These are phyloP conservation scores for Marchantia polymorpha DNA, from an alignment of 225 moss, liverwort and hornwort genomes.

Conservation along the genomic window DNA sequence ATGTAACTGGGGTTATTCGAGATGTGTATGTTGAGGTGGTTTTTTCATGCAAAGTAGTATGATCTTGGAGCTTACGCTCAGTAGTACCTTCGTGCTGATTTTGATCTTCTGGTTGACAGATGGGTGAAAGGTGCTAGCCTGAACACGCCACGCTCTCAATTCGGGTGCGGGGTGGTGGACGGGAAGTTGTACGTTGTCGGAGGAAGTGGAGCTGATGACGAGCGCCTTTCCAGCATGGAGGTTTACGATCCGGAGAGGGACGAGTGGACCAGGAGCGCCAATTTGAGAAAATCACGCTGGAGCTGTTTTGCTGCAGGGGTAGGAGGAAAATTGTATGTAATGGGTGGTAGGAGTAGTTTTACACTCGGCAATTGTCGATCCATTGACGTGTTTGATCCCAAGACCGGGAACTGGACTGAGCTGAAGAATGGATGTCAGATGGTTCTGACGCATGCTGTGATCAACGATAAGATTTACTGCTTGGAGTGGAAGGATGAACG, in stretches of 20 bases:
- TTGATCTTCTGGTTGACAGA: constrained; percentile 15
- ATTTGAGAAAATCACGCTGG: constrained; percentile 40
- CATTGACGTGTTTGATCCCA: constrained; percentile 42
- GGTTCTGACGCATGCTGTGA: constrained; percentile 42
- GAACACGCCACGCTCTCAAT: constrained; percentile 35
- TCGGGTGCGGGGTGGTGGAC: constrained; percentile 41
- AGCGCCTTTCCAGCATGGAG: constrained; percentile 35
- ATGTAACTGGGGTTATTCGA: neutral
- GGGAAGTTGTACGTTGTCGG: constrained; percentile 43
- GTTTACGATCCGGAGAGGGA: constrained; percentile 39
- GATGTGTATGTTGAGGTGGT: neutral
- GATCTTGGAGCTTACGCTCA: neutral
- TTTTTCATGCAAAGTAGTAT: no score
- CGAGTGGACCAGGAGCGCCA: constrained; percentile 22
- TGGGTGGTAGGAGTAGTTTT: constrained; percentile 45
- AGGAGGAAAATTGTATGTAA: constrained; percentile 36
- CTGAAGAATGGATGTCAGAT: constrained; percentile 41
- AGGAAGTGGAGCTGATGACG: constrained; percentile 27
- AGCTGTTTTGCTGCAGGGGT: constrained; percentile 43
- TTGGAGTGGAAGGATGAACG: constrained; percentile 53
- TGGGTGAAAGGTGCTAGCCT: constrained; percentile 41
- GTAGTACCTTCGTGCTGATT: neutral
- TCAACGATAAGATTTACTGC: constrained; percentile 40
- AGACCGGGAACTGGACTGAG: constrained; percentile 27
- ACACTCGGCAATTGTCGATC: constrained; percentile 41